These are phyloP conservation scores for Sonneratia caseolaris DNA, from an alignment of 345 rosid genomes.

Conservation along the genomic window DNA sequence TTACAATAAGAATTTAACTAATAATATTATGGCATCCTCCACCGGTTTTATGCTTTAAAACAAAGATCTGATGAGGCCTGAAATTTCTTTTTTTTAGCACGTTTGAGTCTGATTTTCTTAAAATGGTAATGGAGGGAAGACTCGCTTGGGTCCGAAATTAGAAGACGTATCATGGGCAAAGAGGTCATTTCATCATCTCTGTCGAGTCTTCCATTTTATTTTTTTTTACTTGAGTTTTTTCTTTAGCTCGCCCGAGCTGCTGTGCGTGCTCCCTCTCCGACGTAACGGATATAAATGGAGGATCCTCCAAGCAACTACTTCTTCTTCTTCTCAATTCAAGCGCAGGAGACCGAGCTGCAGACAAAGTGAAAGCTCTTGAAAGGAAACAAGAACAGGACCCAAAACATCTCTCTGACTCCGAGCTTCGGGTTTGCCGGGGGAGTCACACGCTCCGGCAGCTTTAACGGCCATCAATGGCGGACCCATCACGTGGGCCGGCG, in stretches of 20 bases:
- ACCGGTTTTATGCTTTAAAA: background rate
- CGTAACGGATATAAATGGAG: constrained; percentile 1
- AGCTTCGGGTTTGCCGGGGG: background rate
- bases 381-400: background rate
- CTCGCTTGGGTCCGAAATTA: background rate
- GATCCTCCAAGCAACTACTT: background rate
- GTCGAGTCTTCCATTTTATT: too few species aligned
- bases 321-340: background rate
- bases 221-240: too few species aligned
- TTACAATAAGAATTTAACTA: background rate
- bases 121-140: too few species aligned
- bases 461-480: constrained; percentile 16
- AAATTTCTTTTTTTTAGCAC: too few species aligned
- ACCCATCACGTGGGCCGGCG: constrained; percentile 23
- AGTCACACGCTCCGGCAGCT: background rate
- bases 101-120: too few species aligned
- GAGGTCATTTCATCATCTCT: background rate
- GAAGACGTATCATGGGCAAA: background rate
- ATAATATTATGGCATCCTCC: background rate
- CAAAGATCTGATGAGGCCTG: background rate
- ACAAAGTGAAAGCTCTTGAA: background rate
- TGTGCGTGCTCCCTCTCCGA: background rate
- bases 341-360: background rate
- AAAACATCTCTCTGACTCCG: background rate
- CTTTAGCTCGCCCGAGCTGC: background rate